Percentiles rank a stretch among this genome's conserved stretches.
phyloP scores from a whole-genome alignment of 2,329 filamentous ascomycete species.

The Colletotrichum truncatum region DNA sequence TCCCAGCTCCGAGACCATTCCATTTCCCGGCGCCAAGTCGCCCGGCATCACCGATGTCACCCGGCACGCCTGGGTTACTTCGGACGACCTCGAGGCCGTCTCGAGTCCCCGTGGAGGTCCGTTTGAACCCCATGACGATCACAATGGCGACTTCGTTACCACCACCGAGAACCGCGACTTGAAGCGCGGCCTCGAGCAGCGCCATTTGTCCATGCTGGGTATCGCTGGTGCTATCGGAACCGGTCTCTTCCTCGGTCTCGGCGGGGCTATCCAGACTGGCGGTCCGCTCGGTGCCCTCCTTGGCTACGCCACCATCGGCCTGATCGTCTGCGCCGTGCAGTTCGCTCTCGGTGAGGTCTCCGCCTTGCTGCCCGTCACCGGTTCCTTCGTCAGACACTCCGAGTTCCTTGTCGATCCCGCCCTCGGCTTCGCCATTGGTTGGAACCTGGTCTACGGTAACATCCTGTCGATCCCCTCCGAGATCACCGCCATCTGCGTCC shows the following conservation, averaged over 20 bases:
- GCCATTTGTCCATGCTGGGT: constrained; percentile 70
- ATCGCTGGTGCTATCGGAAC: constrained; percentile 70
- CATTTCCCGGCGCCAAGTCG: constrained; percentile 28
- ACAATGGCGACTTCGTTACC: constrained; percentile 56
- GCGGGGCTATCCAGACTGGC: constrained; percentile 60
- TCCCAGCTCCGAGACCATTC: constrained; percentile 21
- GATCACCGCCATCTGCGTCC: constrained; percentile 34
- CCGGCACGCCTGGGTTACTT: constrained; percentile 26
- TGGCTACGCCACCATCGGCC: constrained; percentile 64
- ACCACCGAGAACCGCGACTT: constrained; percentile 58
- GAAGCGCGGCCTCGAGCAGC: constrained; percentile 58
- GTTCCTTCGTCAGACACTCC: constrained; percentile 68
- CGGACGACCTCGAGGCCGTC: constrained; percentile 25
- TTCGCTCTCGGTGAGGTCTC: constrained; percentile 69
- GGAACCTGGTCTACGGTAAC: constrained; percentile 66
- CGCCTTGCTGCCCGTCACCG: constrained; percentile 69
- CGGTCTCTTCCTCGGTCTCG: constrained; percentile 68
- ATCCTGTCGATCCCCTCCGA: constrained; percentile 49
- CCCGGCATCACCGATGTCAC: constrained; percentile 27
- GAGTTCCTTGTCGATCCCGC: constrained; percentile 70
- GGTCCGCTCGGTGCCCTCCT: constrained; percentile 58
- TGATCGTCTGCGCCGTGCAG: constrained; percentile 66
- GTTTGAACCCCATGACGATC: constrained; percentile 28
- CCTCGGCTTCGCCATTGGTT: constrained; percentile 63
- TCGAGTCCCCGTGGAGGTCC: constrained; percentile 1